phyloP scores from a whole-genome alignment of 306 rosid genomes.

The Cercis canadensis region DNA sequence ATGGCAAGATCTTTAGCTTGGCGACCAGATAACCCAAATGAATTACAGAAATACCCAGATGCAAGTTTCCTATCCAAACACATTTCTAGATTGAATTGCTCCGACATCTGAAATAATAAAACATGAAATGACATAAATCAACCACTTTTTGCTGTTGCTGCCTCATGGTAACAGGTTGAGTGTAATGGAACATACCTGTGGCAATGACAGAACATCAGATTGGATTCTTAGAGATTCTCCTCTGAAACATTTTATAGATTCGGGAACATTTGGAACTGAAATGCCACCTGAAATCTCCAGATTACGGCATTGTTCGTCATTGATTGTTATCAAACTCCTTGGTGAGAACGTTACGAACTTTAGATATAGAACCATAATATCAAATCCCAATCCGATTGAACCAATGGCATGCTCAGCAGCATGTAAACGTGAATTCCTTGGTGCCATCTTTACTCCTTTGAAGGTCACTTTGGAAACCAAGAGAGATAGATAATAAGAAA shows the following conservation, averaged over 20 bases:
- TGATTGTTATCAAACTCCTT: constrained; percentile 55
- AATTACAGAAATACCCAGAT: constrained; percentile 78
- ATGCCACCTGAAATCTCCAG: constrained; percentile 60
- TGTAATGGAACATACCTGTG: constrained; percentile 51
- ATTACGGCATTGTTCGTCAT: constrained; percentile 41
- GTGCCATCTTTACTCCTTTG: constrained; percentile 44
- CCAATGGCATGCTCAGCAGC: constrained; percentile 59
- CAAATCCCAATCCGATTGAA: constrained; percentile 63
- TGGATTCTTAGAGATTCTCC: constrained; percentile 72
- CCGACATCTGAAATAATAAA: constrained; percentile 69
- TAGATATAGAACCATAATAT: constrained; percentile 57
- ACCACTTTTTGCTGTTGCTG: no score
- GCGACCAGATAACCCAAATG: constrained; percentile 73
- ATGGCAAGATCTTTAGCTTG: constrained; percentile 68
- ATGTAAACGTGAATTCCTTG: constrained; percentile 43
- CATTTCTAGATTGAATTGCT: constrained; percentile 85
- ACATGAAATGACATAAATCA: background rate
- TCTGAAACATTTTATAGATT: constrained; percentile 67
- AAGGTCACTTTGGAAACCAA: no score
- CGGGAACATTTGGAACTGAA: constrained; percentile 53
- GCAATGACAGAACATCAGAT: constrained; percentile 72
- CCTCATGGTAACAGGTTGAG: no score
- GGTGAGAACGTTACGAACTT: constrained; percentile 54
- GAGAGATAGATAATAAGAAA: no score
- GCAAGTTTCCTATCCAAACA: constrained; percentile 66